Base-by-base conservation (phyloP, 108 stramenopile species). In the Cyclotella baltica region DNA sequence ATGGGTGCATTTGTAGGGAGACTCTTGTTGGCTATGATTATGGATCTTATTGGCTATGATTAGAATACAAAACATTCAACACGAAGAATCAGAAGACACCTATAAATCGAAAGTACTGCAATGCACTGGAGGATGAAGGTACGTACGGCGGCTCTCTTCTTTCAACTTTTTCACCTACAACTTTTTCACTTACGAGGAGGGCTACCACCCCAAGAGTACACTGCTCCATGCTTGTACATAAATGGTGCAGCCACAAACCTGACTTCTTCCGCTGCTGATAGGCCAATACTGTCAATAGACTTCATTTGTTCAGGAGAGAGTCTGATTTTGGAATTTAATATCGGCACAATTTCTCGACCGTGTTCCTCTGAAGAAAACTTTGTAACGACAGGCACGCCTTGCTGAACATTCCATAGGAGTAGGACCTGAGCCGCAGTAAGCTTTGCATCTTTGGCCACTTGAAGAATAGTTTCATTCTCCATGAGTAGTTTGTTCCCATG, bases 231-330 rank as follows among this genome's bases (percentile, higher is more conserved):
- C 57, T 79, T 85, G 52, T 43, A 88, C 93, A 94, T 94, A 71
- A 92, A 94, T 18, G 89, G 89, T 16, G 93, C 91, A 9, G 88
- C 84, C 10, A 94, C 85, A 75, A 94, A 91, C 34, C 93, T 87
- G 0, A 35, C 47, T 0, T 19, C n/a, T 23, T 40, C 68, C 25
- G 3, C 59, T 15, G 59, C 10, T 11, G 55, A 70, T 22, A 63
- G 25, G 19, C 47, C 27, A 3, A 90, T 64, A 40, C 55, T 46
- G 81, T 92, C 85, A 63, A 94, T 53, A 30, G 47, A 58, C 51
- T 86, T 77, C 91, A 94, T 89, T 15, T 91, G 84, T 1, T 46
- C 30, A 25, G 86, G 75, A 9, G 85, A 57, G 16, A 93, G 63
- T 1, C 27, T 56, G 20, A 61, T 58, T 46, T 72, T 25, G 18